phyloP scores from a whole-genome alignment of 345 rosid genomes.

The Lumnitzera racemosa region DNA sequence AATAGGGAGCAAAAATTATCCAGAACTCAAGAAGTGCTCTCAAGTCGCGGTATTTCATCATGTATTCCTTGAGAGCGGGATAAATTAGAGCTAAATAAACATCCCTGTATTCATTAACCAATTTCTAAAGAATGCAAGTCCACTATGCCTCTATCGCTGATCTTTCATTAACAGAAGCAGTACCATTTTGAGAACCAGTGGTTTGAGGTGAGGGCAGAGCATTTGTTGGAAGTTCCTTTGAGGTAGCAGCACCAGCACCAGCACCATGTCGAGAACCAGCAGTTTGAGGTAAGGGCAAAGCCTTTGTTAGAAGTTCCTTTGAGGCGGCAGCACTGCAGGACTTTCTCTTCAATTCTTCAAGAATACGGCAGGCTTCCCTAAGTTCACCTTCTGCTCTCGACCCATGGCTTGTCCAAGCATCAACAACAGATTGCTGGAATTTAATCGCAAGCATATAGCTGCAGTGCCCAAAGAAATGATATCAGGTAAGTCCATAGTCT shows the following conservation, averaged over 20 bases:
- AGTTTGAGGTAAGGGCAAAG: constrained; percentile 34
- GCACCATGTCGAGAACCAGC: neutral
- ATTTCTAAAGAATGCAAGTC: no score
- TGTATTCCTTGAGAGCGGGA: no score
- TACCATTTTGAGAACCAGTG: neutral
- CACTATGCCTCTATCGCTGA: no score
- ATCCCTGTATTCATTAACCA: no score
- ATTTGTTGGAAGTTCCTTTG: neutral
- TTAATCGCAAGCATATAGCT: constrained; percentile 74
- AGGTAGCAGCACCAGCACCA: neutral
- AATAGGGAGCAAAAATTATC: no score
- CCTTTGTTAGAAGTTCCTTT: constrained; percentile 25
- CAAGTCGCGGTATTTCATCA: no score
- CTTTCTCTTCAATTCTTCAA: constrained; percentile 56
- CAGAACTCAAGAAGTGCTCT: no score
- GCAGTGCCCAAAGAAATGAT: constrained; percentile 21
- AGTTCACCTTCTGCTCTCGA: constrained; percentile 56
- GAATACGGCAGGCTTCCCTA: constrained; percentile 42
- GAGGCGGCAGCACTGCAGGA: constrained; percentile 37
- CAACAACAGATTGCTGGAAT: constrained; percentile 68
- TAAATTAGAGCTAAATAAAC: no score
- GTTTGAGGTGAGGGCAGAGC: neutral
- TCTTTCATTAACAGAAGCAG: no score
- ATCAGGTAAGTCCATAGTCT: neutral
- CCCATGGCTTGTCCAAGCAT: constrained; percentile 85